Base-by-base conservation (phyloP, 2,329 filamentous ascomycete genomes). In the Sporothrix sp. region DNA sequence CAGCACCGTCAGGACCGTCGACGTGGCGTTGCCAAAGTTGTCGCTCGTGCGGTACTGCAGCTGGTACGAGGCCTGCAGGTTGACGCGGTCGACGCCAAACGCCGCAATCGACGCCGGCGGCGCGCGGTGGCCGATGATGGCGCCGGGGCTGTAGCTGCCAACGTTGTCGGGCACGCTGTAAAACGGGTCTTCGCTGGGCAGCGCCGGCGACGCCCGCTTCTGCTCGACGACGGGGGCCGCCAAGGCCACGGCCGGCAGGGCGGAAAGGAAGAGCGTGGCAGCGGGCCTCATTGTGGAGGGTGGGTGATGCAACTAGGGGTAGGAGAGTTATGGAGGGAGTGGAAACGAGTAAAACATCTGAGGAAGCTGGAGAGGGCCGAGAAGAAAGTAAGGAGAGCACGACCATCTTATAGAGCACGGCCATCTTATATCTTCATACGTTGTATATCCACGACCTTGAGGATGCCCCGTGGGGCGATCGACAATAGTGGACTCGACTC, bases 31-130 rank as follows among this genome's bases (percentile, higher is more conserved):
- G 37, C 43, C 30, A 4, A 50, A 7, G 30, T 20, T 50, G 37
- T 54, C 53, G 7, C 44, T 54, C 5, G 53, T 52, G 36, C 53
- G 53, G 43, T 54, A 54, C 13, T 32, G 38, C 20, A 49, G 36
- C 46, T 54, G 50, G 27, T 35, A 52, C 13, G 33, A 25, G 40
- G 25, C 30, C 7, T 32, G 14, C 14, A 54, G 30, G 28, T 48
- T 47, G 30, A 52, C 20, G 3, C 39, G 28, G 6, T 35, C 21
- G 11, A 43, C 2, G n/a, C 38, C 45, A 18, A 54, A 47, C 4
- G 40, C 45, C 11, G 50, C 35, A 49, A 54, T 54, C 27, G 50
- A 18, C 3, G 16, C 32, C 3, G 50, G 52, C 25, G 50, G 43
- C 18, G 21, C 11, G n/a, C 47, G 52, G 35, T 48, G 36, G 23